Percentiles rank a stretch among this genome's conserved stretches.
Conservation (phyloP, 2,329 filamentous ascomycete species). For the Xylariomycetidae sp. region DNA sequence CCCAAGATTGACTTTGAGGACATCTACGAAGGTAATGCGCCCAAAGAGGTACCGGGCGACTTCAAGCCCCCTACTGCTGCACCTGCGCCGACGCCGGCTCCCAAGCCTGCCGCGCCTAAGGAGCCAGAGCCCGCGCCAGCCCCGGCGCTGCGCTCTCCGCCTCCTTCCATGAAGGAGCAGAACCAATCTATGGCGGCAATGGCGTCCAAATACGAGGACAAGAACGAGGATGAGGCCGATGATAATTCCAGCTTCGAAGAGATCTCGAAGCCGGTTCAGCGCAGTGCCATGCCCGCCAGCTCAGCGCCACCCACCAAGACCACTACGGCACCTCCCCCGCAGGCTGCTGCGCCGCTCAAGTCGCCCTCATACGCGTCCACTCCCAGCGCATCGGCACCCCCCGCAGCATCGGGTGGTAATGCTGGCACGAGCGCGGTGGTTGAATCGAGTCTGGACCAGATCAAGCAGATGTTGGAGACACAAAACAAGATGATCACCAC, state of each 20-base stretch:
- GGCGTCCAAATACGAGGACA: constrained; percentile 80
- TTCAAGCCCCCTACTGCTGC: constrained; percentile 52
- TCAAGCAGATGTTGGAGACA: constrained; percentile 69
- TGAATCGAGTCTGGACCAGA: constrained; percentile 64
- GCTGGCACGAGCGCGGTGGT: constrained; percentile 42
- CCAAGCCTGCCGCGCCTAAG: constrained; percentile 47
- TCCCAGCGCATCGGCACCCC: constrained; percentile 29
- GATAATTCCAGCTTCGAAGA: too few species aligned
- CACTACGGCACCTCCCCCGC: constrained; percentile 34
- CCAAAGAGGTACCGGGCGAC: constrained; percentile 68
- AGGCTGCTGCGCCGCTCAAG: constrained; percentile 38
- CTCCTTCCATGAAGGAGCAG: constrained; percentile 74
- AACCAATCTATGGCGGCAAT: constrained; percentile 79
- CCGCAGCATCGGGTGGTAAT: constrained; percentile 29
- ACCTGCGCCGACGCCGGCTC: constrained; percentile 35
- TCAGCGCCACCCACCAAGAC: constrained; percentile 36
- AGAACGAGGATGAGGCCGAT: constrained; percentile 54
- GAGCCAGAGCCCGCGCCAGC: constrained; percentile 46
- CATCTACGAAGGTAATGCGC: constrained; percentile 76
- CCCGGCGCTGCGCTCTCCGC: constrained; percentile 47
- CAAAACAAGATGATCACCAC: constrained; percentile 71
- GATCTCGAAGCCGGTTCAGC: constrained; percentile 66
- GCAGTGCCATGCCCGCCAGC: constrained; percentile 66
- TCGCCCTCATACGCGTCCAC: constrained; percentile 29
- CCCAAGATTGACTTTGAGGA: constrained; percentile 92